phyloP scores from a whole-genome alignment of 2,329 filamentous ascomycete genomes.

The Myotisia sp. region DNA sequence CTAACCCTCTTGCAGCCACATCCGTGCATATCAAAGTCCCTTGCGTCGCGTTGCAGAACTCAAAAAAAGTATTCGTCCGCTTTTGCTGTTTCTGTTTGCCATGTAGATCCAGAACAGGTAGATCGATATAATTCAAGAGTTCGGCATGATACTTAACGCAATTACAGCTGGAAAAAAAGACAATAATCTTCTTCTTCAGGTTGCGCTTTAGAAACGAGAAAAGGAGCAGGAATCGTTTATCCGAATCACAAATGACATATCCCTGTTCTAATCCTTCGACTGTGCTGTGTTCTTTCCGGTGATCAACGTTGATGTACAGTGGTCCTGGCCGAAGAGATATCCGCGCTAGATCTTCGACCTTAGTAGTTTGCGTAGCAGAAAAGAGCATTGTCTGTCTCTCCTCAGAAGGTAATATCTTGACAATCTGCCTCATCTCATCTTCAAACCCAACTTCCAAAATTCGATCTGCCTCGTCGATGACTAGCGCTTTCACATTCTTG shows the following conservation, averaged over 20 bases:
- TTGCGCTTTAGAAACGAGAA: conserved; percentile 91
- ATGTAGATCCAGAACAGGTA: conserved; percentile 72
- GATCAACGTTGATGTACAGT: conserved; percentile 92
- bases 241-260: conserved; percentile 83
- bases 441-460: conserved; percentile 97
- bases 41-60: conserved; percentile 73
- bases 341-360: conserved; percentile 89
- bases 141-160: conserved; percentile 94
- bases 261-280: conserved; percentile 91
- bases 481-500: conserved; percentile 81
- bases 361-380: conserved; percentile 94
- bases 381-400: conserved; percentile 95
- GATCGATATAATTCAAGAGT: conserved; percentile 92
- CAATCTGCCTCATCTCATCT: conserved; percentile 92
- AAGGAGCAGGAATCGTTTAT: conserved; percentile 83
- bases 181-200: conserved; percentile 91
- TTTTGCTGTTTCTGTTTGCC: conserved; percentile 98
- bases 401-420: conserved; percentile 80
- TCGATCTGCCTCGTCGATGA: conserved; percentile 94
- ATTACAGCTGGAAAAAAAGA: conserved; percentile 86
- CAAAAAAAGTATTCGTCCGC: conserved; percentile 97
- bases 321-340: conserved; percentile 86
- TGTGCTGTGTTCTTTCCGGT: conserved; percentile 76
- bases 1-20: conserved; percentile 83
- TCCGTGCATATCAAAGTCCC: conserved; percentile 93